A percentile compares a stretch with the other conserved stretches of the same genome.
Conservation (phyloP, 2,329 filamentous ascomycete genomes). For the Dryadomyces quercus-mongolicae region DNA sequence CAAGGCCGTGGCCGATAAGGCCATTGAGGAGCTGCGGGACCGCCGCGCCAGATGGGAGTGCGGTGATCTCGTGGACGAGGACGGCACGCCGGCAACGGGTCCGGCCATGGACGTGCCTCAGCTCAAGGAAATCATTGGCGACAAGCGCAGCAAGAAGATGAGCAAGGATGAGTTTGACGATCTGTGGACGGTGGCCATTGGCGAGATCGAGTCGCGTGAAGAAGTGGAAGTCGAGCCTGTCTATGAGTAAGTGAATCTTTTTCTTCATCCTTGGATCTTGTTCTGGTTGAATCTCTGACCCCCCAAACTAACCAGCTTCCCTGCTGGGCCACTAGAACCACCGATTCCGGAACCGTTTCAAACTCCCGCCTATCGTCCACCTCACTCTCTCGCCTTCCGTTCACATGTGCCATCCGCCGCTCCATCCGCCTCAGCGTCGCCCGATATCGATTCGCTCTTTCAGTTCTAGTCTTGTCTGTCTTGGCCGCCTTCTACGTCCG, state of each 20-base stretch:
- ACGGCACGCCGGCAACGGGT: constrained; percentile 44
- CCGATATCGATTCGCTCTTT: constrained; percentile 79
- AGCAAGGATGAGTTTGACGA: constrained; percentile 84
- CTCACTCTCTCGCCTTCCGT: constrained; percentile 83
- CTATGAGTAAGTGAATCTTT: constrained; percentile 36
- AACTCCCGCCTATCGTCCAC: constrained; percentile 60
- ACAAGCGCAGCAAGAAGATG: constrained; percentile 72
- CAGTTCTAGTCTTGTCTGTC: constrained; percentile 43
- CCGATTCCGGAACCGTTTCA: constrained; percentile 49
- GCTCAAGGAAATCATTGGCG: constrained; percentile 63
- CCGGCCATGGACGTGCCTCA: constrained; percentile 55
- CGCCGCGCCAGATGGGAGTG: constrained; percentile 86
- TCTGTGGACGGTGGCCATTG: constrained; percentile 63
- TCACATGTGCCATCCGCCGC: constrained; percentile 70
- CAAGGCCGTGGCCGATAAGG: constrained; percentile 76
- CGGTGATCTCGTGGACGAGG: constrained; percentile 53
- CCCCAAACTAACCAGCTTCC: constrained; percentile 71
- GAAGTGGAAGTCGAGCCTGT: constrained; percentile 41
- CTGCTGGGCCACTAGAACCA: constrained; percentile 60
- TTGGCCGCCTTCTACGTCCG: constrained; percentile 49
- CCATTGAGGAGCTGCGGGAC: constrained; percentile 74
- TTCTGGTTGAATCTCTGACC: constrained; percentile 8
- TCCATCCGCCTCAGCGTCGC: constrained; percentile 70
- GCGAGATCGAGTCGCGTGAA: constrained; percentile 53
- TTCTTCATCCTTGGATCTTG: neutral